These are phyloP conservation scores for Alternaria metachromatica DNA, from an alignment of 2,329 filamentous ascomycete genomes.

Conservation along the genomic window DNA sequence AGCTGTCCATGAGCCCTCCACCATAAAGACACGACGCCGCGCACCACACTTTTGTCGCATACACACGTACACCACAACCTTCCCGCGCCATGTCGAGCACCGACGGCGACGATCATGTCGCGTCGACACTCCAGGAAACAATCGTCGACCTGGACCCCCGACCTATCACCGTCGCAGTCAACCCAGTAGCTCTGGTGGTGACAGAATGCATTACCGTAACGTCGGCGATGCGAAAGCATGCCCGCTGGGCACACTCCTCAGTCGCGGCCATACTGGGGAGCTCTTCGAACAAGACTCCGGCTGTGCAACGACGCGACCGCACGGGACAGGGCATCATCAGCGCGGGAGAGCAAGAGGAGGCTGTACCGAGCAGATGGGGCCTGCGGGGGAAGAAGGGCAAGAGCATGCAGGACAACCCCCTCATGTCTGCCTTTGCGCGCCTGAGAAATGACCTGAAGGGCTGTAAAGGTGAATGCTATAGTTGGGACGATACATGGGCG, in stretches of 20 bases:
- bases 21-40: constrained; percentile 28
- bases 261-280: constrained; percentile 94
- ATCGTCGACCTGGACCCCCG: constrained; percentile 30
- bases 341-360: constrained; percentile 57
- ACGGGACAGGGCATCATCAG: constrained; percentile 45
- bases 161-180: constrained; percentile 77
- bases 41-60: constrained; percentile 22
- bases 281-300: constrained; percentile 56
- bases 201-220: constrained; percentile 99
- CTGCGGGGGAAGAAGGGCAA: constrained; percentile 93
- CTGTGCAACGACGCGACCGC: constrained; percentile 45
- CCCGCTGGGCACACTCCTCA: constrained; percentile 92
- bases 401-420: constrained; percentile 95
- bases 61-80: constrained; percentile 3
- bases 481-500: neutral
- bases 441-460: constrained; percentile 85
- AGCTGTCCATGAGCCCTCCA: constrained; percentile 33
- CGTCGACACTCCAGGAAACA: constrained; percentile 33
- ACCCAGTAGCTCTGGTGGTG: constrained; percentile 90
- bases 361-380: constrained; percentile 85
- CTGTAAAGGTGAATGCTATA: constrained; percentile 69
- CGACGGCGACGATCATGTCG: constrained; percentile 30
- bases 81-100: constrained; percentile 37
- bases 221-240: constrained; percentile 96
- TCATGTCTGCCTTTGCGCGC: constrained; percentile 93